These are phyloP conservation scores for Theileria annulata DNA, from an alignment of 169 alveolate genomes.

Conservation along the genomic window DNA sequence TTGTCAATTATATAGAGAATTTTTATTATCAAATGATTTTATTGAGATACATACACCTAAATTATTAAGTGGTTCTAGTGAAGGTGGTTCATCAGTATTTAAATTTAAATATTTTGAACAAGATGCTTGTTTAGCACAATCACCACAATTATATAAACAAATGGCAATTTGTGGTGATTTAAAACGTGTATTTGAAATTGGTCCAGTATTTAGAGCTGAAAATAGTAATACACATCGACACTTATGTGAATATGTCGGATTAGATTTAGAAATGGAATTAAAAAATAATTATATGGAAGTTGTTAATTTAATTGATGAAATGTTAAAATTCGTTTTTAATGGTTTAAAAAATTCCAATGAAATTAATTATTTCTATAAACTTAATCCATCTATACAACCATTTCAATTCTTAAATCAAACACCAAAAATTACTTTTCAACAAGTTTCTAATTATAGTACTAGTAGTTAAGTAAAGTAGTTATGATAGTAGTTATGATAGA, in stretches of 20 bases:
- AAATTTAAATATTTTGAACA: constrained; percentile 91
- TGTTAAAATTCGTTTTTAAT: constrained; percentile 87
- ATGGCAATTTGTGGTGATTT: constrained; percentile 97
- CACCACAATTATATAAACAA: constrained; percentile 99
- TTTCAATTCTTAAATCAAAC: constrained; percentile 53
- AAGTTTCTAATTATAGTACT: no score
- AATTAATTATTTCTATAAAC: constrained; percentile 60
- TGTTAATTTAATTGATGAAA: constrained; percentile 89
- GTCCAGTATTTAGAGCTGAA: constrained; percentile 99
- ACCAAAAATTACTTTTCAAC: constrained; percentile 49
- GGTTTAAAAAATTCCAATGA: constrained; percentile 81
- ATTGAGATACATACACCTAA: constrained; percentile 99
- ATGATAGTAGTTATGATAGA: background rate
- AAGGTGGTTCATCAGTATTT: constrained; percentile 98
- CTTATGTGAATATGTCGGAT: constrained; percentile 98
- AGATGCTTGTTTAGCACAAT: constrained; percentile 92
- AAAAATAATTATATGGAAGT: constrained; percentile 95
- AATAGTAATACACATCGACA: constrained; percentile 98
- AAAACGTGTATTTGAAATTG: constrained; percentile 97
- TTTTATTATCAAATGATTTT: constrained; percentile 85
- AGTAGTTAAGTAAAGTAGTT: background rate
- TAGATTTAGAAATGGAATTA: constrained; percentile 97
- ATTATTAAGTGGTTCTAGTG: constrained; percentile 98
- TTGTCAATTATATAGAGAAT: constrained; percentile 90
- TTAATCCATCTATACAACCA: constrained; percentile 41